Conservation (phyloP, 2,329 filamentous ascomycete genomes). For the Aureobasidium subglaciale region DNA sequence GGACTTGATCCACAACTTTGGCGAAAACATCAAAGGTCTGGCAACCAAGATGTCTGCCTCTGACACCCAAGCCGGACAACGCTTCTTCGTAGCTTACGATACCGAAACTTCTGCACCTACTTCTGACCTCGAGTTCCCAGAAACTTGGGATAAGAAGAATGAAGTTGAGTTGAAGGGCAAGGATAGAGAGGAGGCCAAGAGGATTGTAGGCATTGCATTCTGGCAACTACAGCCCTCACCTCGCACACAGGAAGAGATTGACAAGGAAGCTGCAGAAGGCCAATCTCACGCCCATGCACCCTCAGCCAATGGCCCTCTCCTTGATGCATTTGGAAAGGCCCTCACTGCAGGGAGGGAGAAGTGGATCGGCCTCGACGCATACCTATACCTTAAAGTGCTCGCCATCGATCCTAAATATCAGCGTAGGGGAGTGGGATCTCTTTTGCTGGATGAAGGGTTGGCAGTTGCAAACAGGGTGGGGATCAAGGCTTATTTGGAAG, state of each 20-base stretch:
- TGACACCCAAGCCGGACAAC: slow-evolving; percentile 6
- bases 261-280: slow-evolving; percentile 19
- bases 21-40: slow-evolving; percentile 11
- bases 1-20: slow-evolving; percentile 15
- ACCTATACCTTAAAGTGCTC: slow-evolving; percentile 25
- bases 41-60: not conserved
- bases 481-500: slow-evolving; percentile 34
- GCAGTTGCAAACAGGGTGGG: slow-evolving; percentile 34
- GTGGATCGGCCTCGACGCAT: slow-evolving; percentile 23
- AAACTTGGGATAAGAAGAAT: slow-evolving; percentile 1
- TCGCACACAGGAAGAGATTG: slow-evolving; percentile 23
- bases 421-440: slow-evolving; percentile 32
- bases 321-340: slow-evolving; percentile 21
- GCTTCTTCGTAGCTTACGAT: slow-evolving; percentile 6
- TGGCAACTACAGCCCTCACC: slow-evolving; percentile 26
- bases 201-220: slow-evolving; percentile 4
- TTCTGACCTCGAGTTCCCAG: slow-evolving; percentile 2
- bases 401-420: slow-evolving; percentile 35
- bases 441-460: slow-evolving; percentile 34
- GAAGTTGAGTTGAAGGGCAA: not conserved
- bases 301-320: slow-evolving; percentile 17
- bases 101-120: not conserved
- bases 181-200: not conserved
- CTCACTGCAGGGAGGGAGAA: slow-evolving; percentile 19
- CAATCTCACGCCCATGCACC: slow-evolving; percentile 15